A percentile compares a stretch with the other conserved stretches of the same genome.
Evolutionary conservation across 345 rosid genomes (phyloP).

Genomic region (Melaleuca alternifolia): DNA sequence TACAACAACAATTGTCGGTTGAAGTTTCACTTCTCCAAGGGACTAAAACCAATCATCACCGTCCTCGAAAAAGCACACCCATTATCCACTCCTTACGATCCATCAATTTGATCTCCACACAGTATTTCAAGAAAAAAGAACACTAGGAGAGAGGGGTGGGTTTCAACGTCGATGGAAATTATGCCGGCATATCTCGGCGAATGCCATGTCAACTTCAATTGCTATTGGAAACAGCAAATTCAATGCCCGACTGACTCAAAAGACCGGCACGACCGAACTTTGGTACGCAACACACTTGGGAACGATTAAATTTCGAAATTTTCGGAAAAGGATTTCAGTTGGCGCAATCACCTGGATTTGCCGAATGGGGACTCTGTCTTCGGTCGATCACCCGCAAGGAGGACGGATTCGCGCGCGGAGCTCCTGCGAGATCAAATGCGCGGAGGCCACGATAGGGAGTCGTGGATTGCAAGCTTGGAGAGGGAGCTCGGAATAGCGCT

Average conservation of each 20-base stretch:
- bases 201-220: not conserved
- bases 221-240: not conserved
- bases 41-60: not conserved
- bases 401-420: not conserved
- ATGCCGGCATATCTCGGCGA: not conserved
- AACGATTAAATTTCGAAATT: not conserved
- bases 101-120: not conserved
- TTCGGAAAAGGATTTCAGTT: not conserved
- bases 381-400: not conserved
- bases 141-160: no score
- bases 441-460: not conserved
- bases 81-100: not conserved
- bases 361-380: not conserved
- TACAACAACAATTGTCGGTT: not conserved
- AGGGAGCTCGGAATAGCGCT: not conserved
- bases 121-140: no score
- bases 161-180: no score
- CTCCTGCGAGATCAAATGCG: not conserved
- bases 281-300: no score
- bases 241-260: not conserved
- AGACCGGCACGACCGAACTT: not conserved
- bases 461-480: not conserved
- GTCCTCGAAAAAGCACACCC: not conserved
- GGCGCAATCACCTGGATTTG: not conserved
- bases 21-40: not conserved